Evolutionary conservation across 257 asterid genomes (phyloP), one percentile per base, ranked within the genome.

Genomic region (Solanum rostratum): DNA sequence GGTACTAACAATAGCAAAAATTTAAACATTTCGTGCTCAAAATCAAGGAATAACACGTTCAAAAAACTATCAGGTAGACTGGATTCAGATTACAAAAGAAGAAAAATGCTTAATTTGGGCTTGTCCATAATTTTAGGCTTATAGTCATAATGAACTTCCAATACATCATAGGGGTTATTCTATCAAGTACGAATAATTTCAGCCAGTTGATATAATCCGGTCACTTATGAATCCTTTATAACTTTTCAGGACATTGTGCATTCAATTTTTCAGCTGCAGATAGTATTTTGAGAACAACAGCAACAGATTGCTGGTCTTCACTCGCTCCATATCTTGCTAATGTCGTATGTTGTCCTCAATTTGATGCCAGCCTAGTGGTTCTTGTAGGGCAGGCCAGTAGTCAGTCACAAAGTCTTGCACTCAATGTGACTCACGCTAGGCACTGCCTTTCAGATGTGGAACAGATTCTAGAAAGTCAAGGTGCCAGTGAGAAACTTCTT

Each of bases 241-340:
- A 30, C 68, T 57, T 30, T 62, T 78, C 91, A 87, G 90, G 90
- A 55, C 74, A 20, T 45, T 87, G 91, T 33, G 27, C 60, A 27
- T 87, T 86, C 65, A 87, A 87, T 29, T 87, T 89, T 81, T 68
- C 88, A 0, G 79, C 86, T 20, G 88, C 81, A 20, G 89, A 87
- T 74, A 79, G 39, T 16, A 53, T 70, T 76, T 57, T 87, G 70
- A 65, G 83, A 41, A 60, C 81, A 60, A 84, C 89, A 41, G 88
- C 89, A 7, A 86, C 81, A 12, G 87, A 89, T 45, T 89, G 91
- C 83, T 87, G 90, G 91, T 83, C 89, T 73, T 71, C 84, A 3
- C 86, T 87, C 41, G 91, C 90, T 22, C 86, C 91, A 29, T 89
- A 86, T 76, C 60, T 83, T 33, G 89, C 91, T 5, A 87, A 86